These are phyloP conservation scores for Neopestalotiopsis clavispora DNA, from an alignment of 2,329 filamentous ascomycete genomes.

Conservation along the genomic window DNA sequence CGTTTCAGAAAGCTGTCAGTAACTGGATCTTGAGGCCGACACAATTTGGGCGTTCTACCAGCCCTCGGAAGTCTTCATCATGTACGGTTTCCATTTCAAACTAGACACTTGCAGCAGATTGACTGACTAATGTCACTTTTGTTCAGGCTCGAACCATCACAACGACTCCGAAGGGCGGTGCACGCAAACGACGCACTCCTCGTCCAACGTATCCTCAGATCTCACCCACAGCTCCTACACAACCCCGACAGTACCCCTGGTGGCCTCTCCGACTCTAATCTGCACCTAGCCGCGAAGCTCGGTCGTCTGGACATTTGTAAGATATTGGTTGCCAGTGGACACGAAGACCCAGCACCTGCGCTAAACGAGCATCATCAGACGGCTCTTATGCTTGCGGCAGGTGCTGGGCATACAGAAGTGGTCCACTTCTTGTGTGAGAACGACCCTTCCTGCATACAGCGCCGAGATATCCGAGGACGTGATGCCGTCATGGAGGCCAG, in stretches of 20 bases:
- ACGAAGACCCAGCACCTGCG: conserved; percentile 75
- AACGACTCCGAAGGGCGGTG: conserved; percentile 83
- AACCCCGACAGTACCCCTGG: conserved; percentile 76
- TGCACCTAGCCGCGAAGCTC: conserved; percentile 79
- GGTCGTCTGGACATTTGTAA: conserved; percentile 73
- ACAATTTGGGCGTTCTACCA: background rate
- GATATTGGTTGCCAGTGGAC: conserved; percentile 73
- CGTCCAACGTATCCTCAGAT: conserved; percentile 76
- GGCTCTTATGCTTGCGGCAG: conserved; percentile 78
- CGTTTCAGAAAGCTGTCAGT: background rate
- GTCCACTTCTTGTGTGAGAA: conserved; percentile 72
- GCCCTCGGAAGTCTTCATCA: background rate
- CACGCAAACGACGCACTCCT: conserved; percentile 73
- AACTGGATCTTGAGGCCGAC: too few relatives aligned
- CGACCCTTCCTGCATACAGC: conserved; percentile 66
- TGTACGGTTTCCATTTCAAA: background rate
- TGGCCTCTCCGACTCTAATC: conserved; percentile 78
- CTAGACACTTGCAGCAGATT: background rate
- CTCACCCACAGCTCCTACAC: conserved; percentile 72
- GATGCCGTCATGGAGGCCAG: conserved; percentile 75
- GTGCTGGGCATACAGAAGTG: conserved; percentile 71
- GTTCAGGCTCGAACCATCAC: conserved; percentile 74
- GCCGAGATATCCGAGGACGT: conserved; percentile 69
- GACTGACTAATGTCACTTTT: background rate
- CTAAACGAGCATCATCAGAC: conserved; percentile 83